Conservation (phyloP, 768 basidiomycete species). For the Termitomyces sp. region DNA sequence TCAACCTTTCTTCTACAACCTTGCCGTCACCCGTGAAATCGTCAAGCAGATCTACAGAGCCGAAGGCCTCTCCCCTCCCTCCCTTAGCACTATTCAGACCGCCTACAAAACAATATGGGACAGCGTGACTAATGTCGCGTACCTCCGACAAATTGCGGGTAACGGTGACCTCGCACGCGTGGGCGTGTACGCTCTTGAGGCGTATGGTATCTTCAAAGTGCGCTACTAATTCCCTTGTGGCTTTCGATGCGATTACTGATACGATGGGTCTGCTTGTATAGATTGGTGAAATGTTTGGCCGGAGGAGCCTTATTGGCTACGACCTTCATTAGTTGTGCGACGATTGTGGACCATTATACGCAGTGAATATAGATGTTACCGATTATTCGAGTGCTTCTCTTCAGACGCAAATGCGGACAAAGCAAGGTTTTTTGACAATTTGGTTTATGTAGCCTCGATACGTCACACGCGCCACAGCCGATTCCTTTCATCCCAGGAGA, state of each 20-base stretch:
- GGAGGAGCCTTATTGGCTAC: slow-evolving; percentile 80
- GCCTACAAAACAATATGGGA: slow-evolving; percentile 67
- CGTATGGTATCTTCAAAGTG: slow-evolving; percentile 88
- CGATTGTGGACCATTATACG: slow-evolving; percentile 6
- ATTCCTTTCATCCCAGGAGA: not conserved
- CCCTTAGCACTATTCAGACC: slow-evolving; percentile 45
- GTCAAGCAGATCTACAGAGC: slow-evolving; percentile 70
- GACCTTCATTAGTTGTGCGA: slow-evolving; percentile 45
- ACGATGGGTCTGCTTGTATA: slow-evolving; percentile 22
- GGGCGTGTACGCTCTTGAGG: slow-evolving; percentile 77
- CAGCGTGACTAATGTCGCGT: slow-evolving; percentile 53
- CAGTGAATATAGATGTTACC: slow-evolving; percentile 12
- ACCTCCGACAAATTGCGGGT: slow-evolving; percentile 57
- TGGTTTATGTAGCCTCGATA: not conserved
- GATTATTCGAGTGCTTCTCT: not conserved
- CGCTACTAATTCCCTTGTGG: not conserved
- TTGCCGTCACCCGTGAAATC: slow-evolving; percentile 72
- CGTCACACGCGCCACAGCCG: not conserved
- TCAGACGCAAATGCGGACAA: not conserved
- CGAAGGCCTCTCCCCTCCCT: slow-evolving; percentile 73
- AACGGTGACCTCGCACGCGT: slow-evolving; percentile 68
- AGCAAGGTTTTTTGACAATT: not conserved
- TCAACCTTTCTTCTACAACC: slow-evolving; percentile 76
- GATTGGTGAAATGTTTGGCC: slow-evolving; percentile 87
- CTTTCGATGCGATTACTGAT: not conserved